phyloP scores from a whole-genome alignment of 495 filamentous ascomycete genomes.

The Terfezia boudieri region DNA sequence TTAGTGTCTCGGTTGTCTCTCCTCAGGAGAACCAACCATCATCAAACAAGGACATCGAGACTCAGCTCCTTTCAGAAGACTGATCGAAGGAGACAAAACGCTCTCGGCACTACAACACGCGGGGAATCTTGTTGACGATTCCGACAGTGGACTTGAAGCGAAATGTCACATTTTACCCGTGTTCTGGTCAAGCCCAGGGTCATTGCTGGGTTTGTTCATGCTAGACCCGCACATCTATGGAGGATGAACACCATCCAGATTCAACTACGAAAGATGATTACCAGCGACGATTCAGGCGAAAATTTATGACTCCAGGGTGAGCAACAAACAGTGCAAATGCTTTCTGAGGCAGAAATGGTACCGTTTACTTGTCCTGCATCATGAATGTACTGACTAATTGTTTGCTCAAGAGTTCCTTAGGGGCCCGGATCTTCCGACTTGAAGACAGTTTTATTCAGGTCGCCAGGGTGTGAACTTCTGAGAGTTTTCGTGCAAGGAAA shows the following conservation, averaged over 20 bases:
- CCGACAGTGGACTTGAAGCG: neutral
- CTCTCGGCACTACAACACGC: no score
- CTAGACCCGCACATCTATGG: neutral
- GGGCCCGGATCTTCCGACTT: neutral
- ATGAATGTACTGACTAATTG: neutral
- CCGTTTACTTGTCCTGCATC: neutral
- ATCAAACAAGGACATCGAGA: no score
- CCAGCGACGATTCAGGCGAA: neutral
- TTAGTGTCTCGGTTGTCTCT: no score
- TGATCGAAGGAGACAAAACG: no score
- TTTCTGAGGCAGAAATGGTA: slow-evolving; percentile 1
- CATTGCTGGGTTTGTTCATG: slow-evolving; percentile 1
- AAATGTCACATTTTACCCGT: slow-evolving; percentile 1
- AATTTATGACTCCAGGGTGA: neutral
- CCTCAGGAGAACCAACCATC: no score
- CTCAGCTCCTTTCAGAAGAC: no score
- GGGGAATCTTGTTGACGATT: no score
- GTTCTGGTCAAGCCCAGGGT: slow-evolving; percentile 1
- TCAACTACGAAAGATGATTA: slow-evolving; percentile 1
- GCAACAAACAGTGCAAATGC: slow-evolving; percentile 2
- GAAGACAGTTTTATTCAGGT: slow-evolving; percentile 1
- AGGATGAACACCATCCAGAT: slow-evolving; percentile 2
- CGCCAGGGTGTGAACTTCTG: neutral
- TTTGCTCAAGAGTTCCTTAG: neutral
- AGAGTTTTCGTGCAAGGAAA: neutral